These are phyloP conservation scores for Toxicodendron radicans DNA, from an alignment of 345 rosid genomes.

Conservation along the genomic window DNA sequence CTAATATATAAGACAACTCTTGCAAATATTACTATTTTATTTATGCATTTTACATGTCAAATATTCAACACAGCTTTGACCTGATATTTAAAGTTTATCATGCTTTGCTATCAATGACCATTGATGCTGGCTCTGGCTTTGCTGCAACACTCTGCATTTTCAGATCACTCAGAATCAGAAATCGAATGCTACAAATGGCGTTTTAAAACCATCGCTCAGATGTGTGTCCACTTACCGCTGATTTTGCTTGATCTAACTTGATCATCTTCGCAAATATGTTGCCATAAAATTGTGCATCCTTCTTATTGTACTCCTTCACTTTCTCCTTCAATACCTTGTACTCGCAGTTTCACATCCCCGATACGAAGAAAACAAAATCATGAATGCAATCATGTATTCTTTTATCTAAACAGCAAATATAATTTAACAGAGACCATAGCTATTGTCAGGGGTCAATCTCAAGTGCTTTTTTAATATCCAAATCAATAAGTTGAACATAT, in stretches of 20 bases:
- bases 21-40: no score
- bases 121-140: background rate
- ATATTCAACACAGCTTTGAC: no score
- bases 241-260: conserved; percentile 29
- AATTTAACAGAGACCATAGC: conserved; percentile 25
- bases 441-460: conserved; percentile 81
- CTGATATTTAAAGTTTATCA: background rate
- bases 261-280: conserved; percentile 77
- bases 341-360: conserved; percentile 87
- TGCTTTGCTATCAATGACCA: conserved; percentile 5
- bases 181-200: no score
- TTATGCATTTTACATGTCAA: no score
- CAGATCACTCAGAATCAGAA: background rate
- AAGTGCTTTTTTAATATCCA: conserved; percentile 76
- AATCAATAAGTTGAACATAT: conserved; percentile 57
- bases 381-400: no score
- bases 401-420: no score
- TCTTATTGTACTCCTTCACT: conserved; percentile 75
- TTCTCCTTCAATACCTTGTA: conserved; percentile 74
- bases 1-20: no score
- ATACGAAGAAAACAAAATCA: no score
- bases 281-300: conserved; percentile 81
- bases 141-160: background rate
- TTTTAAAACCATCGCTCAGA: background rate
- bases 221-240: background rate